Evolutionary conservation across 805 yeast species (phyloP).

Genomic region (Schwanniomyces polymorphus): DNA sequence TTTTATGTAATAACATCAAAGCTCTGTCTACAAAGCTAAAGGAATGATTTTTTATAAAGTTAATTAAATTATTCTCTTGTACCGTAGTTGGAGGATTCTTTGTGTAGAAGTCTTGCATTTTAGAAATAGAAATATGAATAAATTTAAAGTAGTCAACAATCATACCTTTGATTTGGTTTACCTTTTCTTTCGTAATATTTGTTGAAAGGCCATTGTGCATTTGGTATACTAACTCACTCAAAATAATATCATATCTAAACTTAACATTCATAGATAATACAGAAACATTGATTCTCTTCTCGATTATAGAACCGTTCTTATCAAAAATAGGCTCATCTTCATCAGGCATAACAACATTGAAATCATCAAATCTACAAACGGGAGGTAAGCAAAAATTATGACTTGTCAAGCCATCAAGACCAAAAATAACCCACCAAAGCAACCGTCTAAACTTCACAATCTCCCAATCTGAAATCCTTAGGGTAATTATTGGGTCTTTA

Average conservation of each 20-base stretch:
- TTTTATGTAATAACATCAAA: constrained; percentile 41
- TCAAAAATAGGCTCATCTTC: constrained; percentile 40
- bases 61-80: constrained; percentile 43
- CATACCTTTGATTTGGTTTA: constrained; percentile 46
- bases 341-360: constrained; percentile 56
- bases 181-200: constrained; percentile 40
- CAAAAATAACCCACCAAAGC: constrained; percentile 69
- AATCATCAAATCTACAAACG: constrained; percentile 50
- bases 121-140: constrained; percentile 49
- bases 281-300: constrained; percentile 41
- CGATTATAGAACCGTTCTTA: constrained; percentile 25
- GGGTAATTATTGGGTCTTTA: constrained; percentile 58
- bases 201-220: constrained; percentile 50
- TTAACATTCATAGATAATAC: constrained; percentile 53
- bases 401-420: constrained; percentile 56
- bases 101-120: constrained; percentile 32
- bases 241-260: constrained; percentile 49
- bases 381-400: constrained; percentile 58
- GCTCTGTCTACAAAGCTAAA: constrained; percentile 60
- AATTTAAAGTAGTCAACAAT: constrained; percentile 50
- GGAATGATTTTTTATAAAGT: constrained; percentile 48
- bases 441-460: constrained; percentile 53
- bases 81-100: constrained; percentile 36
- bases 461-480: constrained; percentile 48
- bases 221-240: constrained; percentile 53